Conservation (phyloP, 352 stramenopile species). For the Globisporangium nagaii region DNA sequence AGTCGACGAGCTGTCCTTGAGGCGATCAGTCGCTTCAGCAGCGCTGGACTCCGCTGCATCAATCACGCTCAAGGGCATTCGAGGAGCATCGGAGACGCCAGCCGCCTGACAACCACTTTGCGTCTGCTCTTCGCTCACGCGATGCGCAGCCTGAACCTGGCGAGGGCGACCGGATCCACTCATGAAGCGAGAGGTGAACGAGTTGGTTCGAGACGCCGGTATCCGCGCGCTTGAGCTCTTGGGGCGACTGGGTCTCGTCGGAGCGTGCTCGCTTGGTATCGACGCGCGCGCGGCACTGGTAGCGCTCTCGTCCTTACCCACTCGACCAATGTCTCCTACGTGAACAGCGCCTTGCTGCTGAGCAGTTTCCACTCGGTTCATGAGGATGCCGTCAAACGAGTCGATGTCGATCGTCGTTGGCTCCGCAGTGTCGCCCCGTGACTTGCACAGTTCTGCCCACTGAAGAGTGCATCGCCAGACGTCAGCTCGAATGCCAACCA, state of each 20-base stretch:
- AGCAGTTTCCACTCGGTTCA: conserved; percentile 1
- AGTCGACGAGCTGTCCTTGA: background rate
- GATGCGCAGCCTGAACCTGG: background rate
- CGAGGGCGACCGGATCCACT: conserved; percentile 3
- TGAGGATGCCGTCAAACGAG: conserved; percentile 43
- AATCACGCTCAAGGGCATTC: background rate
- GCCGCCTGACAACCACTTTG: too few species aligned
- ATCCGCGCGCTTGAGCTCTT: conserved; percentile 21
- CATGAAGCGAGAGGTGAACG: conserved; percentile 11
- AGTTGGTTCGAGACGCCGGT: conserved; percentile 9
- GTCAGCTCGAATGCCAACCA: too few species aligned
- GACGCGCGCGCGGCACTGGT: background rate
- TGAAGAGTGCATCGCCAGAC: too few species aligned
- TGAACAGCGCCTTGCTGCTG: background rate
- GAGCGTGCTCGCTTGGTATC: background rate
- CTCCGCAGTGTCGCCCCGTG: conserved; percentile 11
- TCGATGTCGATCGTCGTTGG: conserved; percentile 48
- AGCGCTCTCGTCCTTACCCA: background rate
- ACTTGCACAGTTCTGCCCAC: conserved; percentile 34
- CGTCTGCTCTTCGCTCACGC: too few species aligned
- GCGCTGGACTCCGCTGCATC: conserved; percentile 9
- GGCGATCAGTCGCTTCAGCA: background rate
- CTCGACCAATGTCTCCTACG: background rate
- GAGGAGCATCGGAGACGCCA: background rate
- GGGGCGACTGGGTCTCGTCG: conserved; percentile 17